phyloP scores from a whole-genome alignment of 139 green algal species.

The Axilococcus clingmanii region DNA sequence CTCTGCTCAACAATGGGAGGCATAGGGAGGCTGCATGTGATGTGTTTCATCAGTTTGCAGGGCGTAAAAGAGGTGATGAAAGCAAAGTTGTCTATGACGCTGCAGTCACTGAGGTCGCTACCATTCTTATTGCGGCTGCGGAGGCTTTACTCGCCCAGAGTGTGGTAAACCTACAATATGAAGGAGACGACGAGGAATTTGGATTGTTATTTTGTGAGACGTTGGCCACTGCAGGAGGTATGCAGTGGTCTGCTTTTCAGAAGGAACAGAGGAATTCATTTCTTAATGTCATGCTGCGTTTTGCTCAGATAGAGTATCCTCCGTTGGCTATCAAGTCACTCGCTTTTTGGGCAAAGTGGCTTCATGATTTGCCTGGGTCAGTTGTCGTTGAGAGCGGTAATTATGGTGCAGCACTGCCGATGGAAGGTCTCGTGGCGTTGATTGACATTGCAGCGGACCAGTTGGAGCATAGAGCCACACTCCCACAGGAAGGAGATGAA shows the following conservation, averaged over 20 bases:
- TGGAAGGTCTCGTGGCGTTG: constrained; percentile 25
- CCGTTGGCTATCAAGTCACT: constrained; percentile 46
- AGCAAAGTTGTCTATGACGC: constrained; percentile 22
- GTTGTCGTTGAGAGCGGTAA: not conserved
- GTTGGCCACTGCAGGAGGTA: constrained; percentile 35
- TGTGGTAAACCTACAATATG: constrained; percentile 36
- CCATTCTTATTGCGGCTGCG: constrained; percentile 30
- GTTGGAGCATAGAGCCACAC: constrained; percentile 9
- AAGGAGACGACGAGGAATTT: constrained; percentile 53
- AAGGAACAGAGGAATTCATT: constrained; percentile 5
- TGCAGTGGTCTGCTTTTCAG: constrained; percentile 22
- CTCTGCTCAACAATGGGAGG: constrained; percentile 42
- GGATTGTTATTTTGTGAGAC: constrained; percentile 47
- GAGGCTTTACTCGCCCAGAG: constrained; percentile 25
- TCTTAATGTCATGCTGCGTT: constrained; percentile 44
- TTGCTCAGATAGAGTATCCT: constrained; percentile 55
- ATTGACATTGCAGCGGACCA: constrained; percentile 33
- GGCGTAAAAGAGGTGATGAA: constrained; percentile 31
- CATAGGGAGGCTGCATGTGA: constrained; percentile 48
- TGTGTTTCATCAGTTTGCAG: constrained; percentile 44
- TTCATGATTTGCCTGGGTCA: constrained; percentile 6
- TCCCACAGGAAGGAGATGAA: constrained; percentile 24
- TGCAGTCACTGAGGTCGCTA: constrained; percentile 39
- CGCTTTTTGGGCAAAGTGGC: constrained; percentile 42
- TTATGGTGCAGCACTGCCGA: constrained; percentile 11